Evolutionary conservation across 2,329 filamentous ascomycete genomes (phyloP), one percentile per base, ranked within the genome.

Genomic region (Lomentospora prolificans): DNA sequence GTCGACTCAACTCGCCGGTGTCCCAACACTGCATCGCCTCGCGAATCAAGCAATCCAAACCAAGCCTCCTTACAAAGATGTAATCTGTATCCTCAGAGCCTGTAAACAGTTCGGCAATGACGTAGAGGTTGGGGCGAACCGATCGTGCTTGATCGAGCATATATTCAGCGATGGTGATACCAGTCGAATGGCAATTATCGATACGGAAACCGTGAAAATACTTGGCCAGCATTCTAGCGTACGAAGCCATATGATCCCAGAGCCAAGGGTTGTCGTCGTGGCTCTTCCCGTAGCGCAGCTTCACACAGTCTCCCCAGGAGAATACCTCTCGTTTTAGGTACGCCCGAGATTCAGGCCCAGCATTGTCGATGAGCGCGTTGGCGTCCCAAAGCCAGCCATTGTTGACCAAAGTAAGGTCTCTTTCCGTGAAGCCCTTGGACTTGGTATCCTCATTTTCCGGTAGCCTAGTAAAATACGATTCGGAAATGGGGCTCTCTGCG

Each of bases 301-400:
- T 99, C 60, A 97, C 94, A 67, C 95, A 99, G 67, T 99, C 94
- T 12, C 92, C 91, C 94, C 94, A 99, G 28, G 96, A 88, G 62
- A 99, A 97, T 58, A 99, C 90, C 69, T 99, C 90, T 62, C 94
- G 83, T 54, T 90, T 83, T n/a, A 99, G 79, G 65, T 99, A 99
- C n/a, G 92, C 90, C 56, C 86, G 85, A 7, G 92, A 96, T 50
- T 88, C 77, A 0, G 90, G 87, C 0, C 95, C 95, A 28, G 94
- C 94, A 65, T 97, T 94, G 72, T 99, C 94, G 46, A 89, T 80
- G 70, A 97, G 80, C 1, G 94, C 92, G 71, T 97, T 95, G 4
- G 92, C 92, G 57, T 89, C 92, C 94, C 94, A 99, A 7, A 99
- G 91, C 94, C 94, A 99, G 46, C 94, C 94, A 66, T 99, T 99